phyloP scores from a whole-genome alignment of 108 stramenopile genomes.

The Cyclotella distinguenda region DNA sequence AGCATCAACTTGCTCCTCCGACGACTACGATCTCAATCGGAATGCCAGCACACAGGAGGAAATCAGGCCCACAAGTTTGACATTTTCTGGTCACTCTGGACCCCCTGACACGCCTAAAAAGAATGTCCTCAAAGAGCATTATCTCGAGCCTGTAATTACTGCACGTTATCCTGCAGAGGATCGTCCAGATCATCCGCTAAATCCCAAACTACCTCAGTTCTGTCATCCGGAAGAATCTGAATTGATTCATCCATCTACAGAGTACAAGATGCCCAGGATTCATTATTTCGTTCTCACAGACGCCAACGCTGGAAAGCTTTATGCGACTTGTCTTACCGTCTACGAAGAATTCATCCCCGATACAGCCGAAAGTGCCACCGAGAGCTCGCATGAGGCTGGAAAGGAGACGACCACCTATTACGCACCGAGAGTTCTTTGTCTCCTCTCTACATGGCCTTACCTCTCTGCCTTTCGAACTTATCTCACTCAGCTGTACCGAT shows the following conservation, averaged over 20 bases:
- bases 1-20: constrained; percentile 22
- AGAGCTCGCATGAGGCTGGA: constrained; percentile 12
- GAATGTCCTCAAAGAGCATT: constrained; percentile 10
- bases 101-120: neutral
- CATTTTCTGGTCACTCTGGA: constrained; percentile 8
- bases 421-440: constrained; percentile 86
- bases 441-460: constrained; percentile 95
- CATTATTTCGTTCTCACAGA: constrained; percentile 87
- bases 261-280: constrained; percentile 73
- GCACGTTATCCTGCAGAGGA: constrained; percentile 77
- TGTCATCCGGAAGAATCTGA: constrained; percentile 72
- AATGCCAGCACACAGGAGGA: neutral
- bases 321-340: constrained; percentile 84
- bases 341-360: constrained; percentile 67
- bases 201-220: constrained; percentile 82
- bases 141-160: constrained; percentile 77
- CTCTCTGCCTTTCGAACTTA: constrained; percentile 86
- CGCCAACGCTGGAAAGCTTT: constrained; percentile 77
- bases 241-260: constrained; percentile 49
- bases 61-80: constrained; percentile 5
- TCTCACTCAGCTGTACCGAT: constrained; percentile 90
- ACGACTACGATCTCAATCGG: constrained; percentile 2
- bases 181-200: constrained; percentile 71
- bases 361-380: constrained; percentile 6
- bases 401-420: constrained; percentile 47